Conservation (phyloP, 1,284 basidiomycete genomes). For the Papiliotrema fonsecae region DNA sequence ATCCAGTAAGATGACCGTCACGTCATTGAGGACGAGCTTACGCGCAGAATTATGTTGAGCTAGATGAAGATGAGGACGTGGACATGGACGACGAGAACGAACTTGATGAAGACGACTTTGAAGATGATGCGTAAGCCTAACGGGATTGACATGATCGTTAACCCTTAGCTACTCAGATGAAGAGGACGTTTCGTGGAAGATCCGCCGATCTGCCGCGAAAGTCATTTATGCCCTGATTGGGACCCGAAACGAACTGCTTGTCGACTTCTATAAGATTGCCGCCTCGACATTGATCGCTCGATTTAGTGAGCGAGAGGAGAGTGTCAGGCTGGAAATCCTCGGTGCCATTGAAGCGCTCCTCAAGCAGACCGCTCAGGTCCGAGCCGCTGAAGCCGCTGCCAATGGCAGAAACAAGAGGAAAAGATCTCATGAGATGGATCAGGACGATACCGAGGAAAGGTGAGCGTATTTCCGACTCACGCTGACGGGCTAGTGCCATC, state of each 20-base stretch:
- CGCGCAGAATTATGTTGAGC: constrained; percentile 75
- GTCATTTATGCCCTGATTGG: constrained; percentile 76
- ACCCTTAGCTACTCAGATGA: constrained; percentile 82
- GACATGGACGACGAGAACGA: constrained; percentile 43
- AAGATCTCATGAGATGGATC: constrained; percentile 64
- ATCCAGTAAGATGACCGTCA: constrained; percentile 70
- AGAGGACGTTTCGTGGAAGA: constrained; percentile 98
- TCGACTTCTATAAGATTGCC: constrained; percentile 72
- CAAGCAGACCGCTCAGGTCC: constrained; percentile 59
- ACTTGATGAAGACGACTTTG: constrained; percentile 53
- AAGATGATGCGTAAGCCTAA: constrained; percentile 72
- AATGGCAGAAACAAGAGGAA: constrained; percentile 52
- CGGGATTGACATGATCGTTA: constrained; percentile 1
- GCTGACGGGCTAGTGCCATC: constrained; percentile 10
- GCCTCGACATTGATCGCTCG: constrained; percentile 83
- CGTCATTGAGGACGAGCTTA: not conserved
- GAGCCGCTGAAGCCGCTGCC: constrained; percentile 28
- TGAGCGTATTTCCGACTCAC: constrained; percentile 50
- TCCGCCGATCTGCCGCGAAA: constrained; percentile 87
- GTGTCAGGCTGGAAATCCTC: constrained; percentile 91
- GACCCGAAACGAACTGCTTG: constrained; percentile 80
- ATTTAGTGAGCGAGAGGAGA: constrained; percentile 92
- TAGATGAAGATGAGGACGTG: constrained; percentile 48
- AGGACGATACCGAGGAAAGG: constrained; percentile 62
- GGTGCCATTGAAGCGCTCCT: constrained; percentile 75